These are phyloP conservation scores for Scedosporium apiospermum DNA, from an alignment of 2,329 filamentous ascomycete species.

Conservation along the genomic window DNA sequence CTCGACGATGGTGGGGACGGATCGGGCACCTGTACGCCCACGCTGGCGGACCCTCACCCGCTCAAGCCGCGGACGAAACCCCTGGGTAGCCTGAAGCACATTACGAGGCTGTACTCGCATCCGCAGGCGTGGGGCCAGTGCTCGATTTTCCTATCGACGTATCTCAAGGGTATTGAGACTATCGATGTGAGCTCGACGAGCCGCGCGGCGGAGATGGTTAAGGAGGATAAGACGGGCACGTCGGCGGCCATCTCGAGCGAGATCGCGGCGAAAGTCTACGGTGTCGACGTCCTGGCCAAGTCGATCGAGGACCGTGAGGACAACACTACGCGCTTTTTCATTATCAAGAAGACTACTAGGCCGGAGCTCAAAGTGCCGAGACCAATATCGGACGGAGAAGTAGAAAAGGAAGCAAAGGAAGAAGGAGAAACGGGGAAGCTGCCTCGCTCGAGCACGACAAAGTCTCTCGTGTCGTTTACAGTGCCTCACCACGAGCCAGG, in stretches of 20 bases:
- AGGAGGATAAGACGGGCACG: constrained; percentile 44
- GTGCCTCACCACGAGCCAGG: constrained; percentile 69
- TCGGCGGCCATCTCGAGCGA: constrained; percentile 71
- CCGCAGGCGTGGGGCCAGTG: constrained; percentile 95
- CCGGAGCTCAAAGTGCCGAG: background rate
- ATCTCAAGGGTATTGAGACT: constrained; percentile 66
- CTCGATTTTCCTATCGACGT: constrained; percentile 57
- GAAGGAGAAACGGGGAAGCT: background rate
- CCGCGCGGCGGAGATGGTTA: constrained; percentile 69
- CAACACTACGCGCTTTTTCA: constrained; percentile 73
- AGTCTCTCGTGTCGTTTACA: constrained; percentile 76
- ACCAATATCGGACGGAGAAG: too few species aligned
- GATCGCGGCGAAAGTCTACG: constrained; percentile 60
- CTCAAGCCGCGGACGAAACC: constrained; percentile 37
- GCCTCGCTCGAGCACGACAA: constrained; percentile 28
- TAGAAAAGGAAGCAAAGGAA: background rate
- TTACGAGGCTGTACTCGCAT: constrained; percentile 80
- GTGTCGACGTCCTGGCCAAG: constrained; percentile 58
- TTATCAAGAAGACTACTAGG: constrained; percentile 37
- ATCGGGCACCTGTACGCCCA: constrained; percentile 42
- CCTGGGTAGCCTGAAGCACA: constrained; percentile 42
- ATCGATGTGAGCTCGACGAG: constrained; percentile 82
- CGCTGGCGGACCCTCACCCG: constrained; percentile 31
- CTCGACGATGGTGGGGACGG: constrained; percentile 20
- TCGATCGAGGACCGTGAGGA: constrained; percentile 65